Evolutionary conservation across 2,329 filamentous ascomycete genomes (phyloP).

Genomic region (Clonostachys sp.): DNA sequence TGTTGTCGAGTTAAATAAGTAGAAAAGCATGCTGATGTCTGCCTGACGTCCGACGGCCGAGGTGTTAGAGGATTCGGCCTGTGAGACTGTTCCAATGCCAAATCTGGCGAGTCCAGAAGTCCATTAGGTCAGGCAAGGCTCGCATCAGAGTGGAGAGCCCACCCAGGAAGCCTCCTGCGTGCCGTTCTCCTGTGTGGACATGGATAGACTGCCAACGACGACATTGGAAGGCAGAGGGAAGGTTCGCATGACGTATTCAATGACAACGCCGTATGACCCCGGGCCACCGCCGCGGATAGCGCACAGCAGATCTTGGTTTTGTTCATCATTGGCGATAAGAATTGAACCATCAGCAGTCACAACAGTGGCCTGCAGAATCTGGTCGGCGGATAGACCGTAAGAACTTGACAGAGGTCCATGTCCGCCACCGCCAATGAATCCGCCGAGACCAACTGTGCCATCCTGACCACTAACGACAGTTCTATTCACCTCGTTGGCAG

Average conservation of each 20-base stretch:
- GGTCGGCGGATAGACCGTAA: slow-evolving; percentile 16
- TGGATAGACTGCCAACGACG: background rate
- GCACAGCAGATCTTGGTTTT: slow-evolving; percentile 8
- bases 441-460: slow-evolving; percentile 29
- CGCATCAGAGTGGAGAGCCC: background rate
- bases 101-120: background rate
- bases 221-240: slow-evolving; percentile 5
- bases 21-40: background rate
- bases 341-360: slow-evolving; percentile 13
- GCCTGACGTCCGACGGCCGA: background rate
- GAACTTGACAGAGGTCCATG: slow-evolving; percentile 14
- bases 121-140: background rate
- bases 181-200: background rate
- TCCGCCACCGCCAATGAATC: slow-evolving; percentile 19
- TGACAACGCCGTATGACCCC: slow-evolving; percentile 7
- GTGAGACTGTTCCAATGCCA: background rate
- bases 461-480: slow-evolving; percentile 51
- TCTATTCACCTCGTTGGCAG: slow-evolving; percentile 37
- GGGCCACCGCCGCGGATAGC: slow-evolving; percentile 8
- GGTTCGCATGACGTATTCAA: slow-evolving; percentile 6
- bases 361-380: slow-evolving; percentile 15
- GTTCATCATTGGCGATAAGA: slow-evolving; percentile 4
- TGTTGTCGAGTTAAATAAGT: background rate
- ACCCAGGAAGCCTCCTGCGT: background rate
- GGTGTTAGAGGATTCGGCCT: background rate